Base-by-base conservation (phyloP, 192 early-diverging fungal species). In the Coemansia sp. region DNA sequence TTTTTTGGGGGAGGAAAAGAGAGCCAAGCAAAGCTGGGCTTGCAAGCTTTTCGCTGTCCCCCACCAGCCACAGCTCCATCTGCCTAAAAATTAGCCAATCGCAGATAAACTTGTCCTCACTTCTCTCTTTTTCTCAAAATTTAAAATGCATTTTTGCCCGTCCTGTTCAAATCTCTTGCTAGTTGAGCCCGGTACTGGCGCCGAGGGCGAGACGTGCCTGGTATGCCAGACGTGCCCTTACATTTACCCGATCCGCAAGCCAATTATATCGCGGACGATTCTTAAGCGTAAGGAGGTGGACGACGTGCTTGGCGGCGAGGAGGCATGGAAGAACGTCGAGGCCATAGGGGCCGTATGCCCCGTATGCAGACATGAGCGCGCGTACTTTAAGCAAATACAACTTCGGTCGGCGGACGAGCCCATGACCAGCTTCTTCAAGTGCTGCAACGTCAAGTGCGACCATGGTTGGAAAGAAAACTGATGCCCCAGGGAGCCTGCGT, bases 351-450 rank as follows among this genome's bases (percentile, higher is more conserved):
- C 50, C 0, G 40, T 42, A 40, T 90, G 91, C 73, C 85, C 85
- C 13, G 86, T 85, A 36, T 92, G 90, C 83, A 86, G 86, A 73
- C 87, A 91, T 62, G 78, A 82, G 21, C 67, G 84, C 36, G 89
- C 90, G 3, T 91, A 87, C 76, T 97, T 88, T 71, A 88, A 91
- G 87, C 88, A 90, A 70, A 88, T 97, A 45, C 95, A 97, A 76
- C 94, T 92, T 34, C 89, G 95, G 35, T 94, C 93, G 11, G 94
- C 94, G 9, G 96, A 98, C 83, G 96, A 98, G 78, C 95, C 96
- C 16, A 92, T 90, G 86, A 92, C 94, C 13, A 90, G 88, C 16
- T 97, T 97, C 72, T 98, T 89, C 84, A 92, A 89, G 68, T 93
- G 92, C 73, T 88, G 86, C 65, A 89, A 86, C 64, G 69, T 75